Percentiles rank a stretch among this genome's conserved stretches.
These are phyloP conservation scores for Hygrophila difformis DNA, from an alignment of 257 asterid species.

Conservation along the genomic window DNA sequence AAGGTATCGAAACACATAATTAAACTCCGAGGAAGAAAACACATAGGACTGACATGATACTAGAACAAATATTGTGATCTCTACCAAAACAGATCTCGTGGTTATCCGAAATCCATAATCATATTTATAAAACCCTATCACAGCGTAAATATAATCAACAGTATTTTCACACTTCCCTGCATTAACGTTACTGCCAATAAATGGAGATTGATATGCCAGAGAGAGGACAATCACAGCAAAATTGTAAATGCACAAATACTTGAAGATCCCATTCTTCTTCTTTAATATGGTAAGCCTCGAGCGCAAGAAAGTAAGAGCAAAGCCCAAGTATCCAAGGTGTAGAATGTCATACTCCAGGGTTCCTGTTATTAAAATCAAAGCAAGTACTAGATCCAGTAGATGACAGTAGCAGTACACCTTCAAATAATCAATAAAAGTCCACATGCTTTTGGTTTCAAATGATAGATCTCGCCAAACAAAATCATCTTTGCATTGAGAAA, in stretches of 20 bases:
- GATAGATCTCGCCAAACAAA: slow-evolving; percentile 94
- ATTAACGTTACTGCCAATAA: slow-evolving; percentile 63
- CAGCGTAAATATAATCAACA: slow-evolving; percentile 79
- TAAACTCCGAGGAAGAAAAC: slow-evolving; percentile 93
- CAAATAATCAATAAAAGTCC: slow-evolving; percentile 93
- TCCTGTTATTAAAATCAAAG: slow-evolving; percentile 84
- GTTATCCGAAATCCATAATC: slow-evolving; percentile 97
- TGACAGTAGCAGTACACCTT: slow-evolving; percentile 99
- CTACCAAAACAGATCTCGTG: slow-evolving; percentile 96
- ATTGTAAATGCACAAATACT: slow-evolving; percentile 76
- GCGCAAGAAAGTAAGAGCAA: slow-evolving; percentile 93
- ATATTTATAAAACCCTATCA: slow-evolving; percentile 90
- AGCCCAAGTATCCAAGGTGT: slow-evolving; percentile 93
- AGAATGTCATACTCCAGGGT: slow-evolving; percentile 92
- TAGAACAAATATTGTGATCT: slow-evolving; percentile 79
- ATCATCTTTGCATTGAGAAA: slow-evolving; percentile 80
- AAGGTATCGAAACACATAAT: slow-evolving; percentile 96
- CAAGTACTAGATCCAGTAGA: slow-evolving; percentile 92
- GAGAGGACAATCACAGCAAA: slow-evolving; percentile 91
- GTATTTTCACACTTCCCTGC: slow-evolving; percentile 85
- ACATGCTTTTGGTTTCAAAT: slow-evolving; percentile 96
- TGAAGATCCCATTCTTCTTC: slow-evolving; percentile 88
- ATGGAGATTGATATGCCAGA: slow-evolving; percentile 94
- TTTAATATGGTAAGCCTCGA: slow-evolving; percentile 84
- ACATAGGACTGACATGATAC: slow-evolving; percentile 93